These are phyloP conservation scores for Suhomyces panamericanus DNA, from an alignment of 1,139 yeast genomes.

Conservation along the genomic window DNA sequence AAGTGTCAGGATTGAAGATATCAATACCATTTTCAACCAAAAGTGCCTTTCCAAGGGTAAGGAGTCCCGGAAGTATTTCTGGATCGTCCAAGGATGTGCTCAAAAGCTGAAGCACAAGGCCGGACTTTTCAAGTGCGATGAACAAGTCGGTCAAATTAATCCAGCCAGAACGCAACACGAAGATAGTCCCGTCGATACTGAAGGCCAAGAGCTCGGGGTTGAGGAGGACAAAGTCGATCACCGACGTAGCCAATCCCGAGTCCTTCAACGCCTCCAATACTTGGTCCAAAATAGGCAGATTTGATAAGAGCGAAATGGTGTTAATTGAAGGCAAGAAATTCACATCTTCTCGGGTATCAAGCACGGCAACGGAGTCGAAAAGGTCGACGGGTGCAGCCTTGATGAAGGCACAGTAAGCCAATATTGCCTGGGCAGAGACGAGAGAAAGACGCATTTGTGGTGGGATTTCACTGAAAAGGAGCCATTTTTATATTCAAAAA, in stretches of 20 bases:
- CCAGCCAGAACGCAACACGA: constrained; percentile 15
- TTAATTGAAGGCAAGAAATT: not conserved
- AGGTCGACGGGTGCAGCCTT: not conserved
- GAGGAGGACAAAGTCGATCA: constrained; percentile 29
- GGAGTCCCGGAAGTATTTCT: constrained; percentile 31
- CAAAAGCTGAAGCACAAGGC: constrained; percentile 28
- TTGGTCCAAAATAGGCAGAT: not conserved
- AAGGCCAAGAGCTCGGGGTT: constrained; percentile 21
- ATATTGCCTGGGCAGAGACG: not conserved
- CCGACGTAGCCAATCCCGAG: constrained; percentile 25
- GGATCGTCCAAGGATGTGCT: constrained; percentile 29
- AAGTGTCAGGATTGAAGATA: constrained; percentile 13
- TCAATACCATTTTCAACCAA: constrained; percentile 24
- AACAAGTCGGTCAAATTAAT: constrained; percentile 2
- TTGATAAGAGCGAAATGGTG: not conserved
- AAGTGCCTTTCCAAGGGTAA: constrained; percentile 25
- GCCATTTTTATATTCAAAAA: not conserved
- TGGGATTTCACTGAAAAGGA: not conserved
- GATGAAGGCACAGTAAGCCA: not conserved
- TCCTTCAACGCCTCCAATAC: constrained; percentile 20
- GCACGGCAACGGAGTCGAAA: not conserved
- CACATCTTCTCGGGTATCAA: not conserved
- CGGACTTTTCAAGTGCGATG: constrained; percentile 28
- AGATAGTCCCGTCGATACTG: constrained; percentile 22
- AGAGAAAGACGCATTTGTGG: not conserved